These are phyloP conservation scores for Clavaria fumosa DNA, from an alignment of 768 basidiomycete species.

Conservation along the genomic window DNA sequence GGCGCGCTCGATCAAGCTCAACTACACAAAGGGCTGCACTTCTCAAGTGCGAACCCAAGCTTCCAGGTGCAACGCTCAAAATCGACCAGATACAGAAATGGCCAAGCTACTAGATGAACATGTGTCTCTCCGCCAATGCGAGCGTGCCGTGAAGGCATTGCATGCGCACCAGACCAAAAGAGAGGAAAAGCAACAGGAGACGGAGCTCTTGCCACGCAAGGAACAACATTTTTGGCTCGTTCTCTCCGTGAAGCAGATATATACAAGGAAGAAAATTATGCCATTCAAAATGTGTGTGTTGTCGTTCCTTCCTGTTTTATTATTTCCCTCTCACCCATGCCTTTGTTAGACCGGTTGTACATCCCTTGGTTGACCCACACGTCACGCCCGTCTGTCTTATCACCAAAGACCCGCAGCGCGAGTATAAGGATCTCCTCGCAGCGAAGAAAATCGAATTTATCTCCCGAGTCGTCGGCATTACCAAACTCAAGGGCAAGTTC, in stretches of 20 bases:
- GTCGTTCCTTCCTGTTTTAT: background rate
- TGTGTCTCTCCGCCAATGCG: conserved; percentile 59
- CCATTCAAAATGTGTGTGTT: conserved; percentile 77
- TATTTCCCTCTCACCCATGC: conserved; percentile 6
- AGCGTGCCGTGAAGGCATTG: conserved; percentile 67
- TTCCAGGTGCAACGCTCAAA: too few species aligned
- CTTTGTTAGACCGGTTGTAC: conserved; percentile 45
- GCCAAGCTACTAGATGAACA: conserved; percentile 51
- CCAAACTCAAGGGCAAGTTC: conserved; percentile 91
- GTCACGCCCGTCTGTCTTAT: conserved; percentile 75
- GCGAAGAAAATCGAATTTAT: conserved; percentile 75
- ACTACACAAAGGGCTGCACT: too few species aligned
- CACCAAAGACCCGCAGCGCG: conserved; percentile 88
- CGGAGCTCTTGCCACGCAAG: conserved; percentile 57
- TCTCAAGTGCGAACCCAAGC: too few species aligned
- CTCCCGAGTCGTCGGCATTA: conserved; percentile 76
- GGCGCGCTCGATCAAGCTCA: too few species aligned
- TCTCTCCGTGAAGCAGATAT: conserved; percentile 72
- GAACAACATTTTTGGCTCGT: conserved; percentile 86
- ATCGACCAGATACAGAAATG: too few species aligned
- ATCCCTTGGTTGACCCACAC: conserved; percentile 76
- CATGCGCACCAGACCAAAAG: conserved; percentile 52
- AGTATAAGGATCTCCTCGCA: conserved; percentile 89
- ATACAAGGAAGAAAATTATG: conserved; percentile 59
- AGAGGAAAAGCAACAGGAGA: conserved; percentile 50